Evolutionary conservation across 768 basidiomycete species (phyloP), one percentile per base, ranked within the genome.

Genomic region (Kwoniella newhampshirensis): DNA sequence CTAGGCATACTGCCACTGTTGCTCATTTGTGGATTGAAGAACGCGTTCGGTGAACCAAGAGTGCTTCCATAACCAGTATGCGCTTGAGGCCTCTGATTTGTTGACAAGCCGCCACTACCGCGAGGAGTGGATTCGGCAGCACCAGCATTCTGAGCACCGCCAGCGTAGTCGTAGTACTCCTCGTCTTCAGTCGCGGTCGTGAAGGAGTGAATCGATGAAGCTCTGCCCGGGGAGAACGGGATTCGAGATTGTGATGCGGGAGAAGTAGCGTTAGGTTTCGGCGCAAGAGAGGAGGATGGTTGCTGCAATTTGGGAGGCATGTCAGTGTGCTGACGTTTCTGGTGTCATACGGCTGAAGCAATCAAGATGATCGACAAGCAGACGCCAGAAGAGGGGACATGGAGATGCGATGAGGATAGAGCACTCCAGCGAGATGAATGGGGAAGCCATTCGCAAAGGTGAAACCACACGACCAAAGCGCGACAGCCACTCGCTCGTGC

Each of bases 11-110:
- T 64, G 5, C 60, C 60, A 12, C 48, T 57, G 28, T 46, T 59
- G 43, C 40, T 39, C 32, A 48, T 67, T n/a, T 51, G 44, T 9
- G 39, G 27, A 35, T 20, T 39, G 55, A 28, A 45, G 15, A 36
- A 39, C 17, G 60, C 53, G 25, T 53, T 44, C 25, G 68, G 65
- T 8, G 66, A 65, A 18, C 66, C 66, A 39, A 65, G 66, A 18
- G 46, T 54, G 28, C 64, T 63, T 1, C 62, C 67, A 39, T 60
- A 57, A 7, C 67, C 62, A 21, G 57, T 65, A 4, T 57, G 55
- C 18, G 66, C 64, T 17, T 30, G 27, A 11, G 56, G 56, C n/a
- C 65, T 55, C 23, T 40, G 40, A 32, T 50, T 54, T 3, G 48
- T 51, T 15, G 51, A 39, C 0, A 43, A 35, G 27, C 42, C 35